These are phyloP conservation scores for Monosporozyma unispora DNA, from an alignment of 805 yeast genomes.

Conservation along the genomic window DNA sequence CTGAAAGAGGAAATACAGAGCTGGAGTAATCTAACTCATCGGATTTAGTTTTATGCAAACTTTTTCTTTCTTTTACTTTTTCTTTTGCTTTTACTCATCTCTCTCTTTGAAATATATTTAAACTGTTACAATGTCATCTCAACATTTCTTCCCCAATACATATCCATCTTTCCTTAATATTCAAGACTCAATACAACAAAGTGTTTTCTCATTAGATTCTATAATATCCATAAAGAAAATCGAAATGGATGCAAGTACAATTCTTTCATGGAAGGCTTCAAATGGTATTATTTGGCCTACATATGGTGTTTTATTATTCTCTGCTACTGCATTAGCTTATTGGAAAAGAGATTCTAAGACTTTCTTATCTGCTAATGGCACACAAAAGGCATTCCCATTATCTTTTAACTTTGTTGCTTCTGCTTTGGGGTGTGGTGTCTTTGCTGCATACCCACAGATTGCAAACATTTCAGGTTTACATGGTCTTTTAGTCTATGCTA, in stretches of 20 bases:
- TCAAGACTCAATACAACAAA: background rate
- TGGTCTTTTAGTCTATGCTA: conserved; percentile 72
- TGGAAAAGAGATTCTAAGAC: conserved; percentile 41
- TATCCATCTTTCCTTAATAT: too few species aligned
- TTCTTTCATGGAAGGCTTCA: conserved; percentile 20
- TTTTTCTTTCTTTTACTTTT: too few species aligned
- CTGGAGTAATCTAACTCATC: too few species aligned
- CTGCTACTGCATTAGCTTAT: conserved; percentile 56
- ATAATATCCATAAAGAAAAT: background rate
- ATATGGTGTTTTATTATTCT: conserved; percentile 43
- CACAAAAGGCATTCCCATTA: conserved; percentile 71
- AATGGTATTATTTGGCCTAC: conserved; percentile 58
- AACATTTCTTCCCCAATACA: too few species aligned
- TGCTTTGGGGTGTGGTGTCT: conserved; percentile 86
- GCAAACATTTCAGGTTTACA: conserved; percentile 82
- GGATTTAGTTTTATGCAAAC: too few species aligned
- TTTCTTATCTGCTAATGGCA: conserved; percentile 70
- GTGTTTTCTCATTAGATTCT: background rate
- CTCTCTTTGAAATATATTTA: too few species aligned
- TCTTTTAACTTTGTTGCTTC: conserved; percentile 86
- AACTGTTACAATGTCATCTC: too few species aligned
- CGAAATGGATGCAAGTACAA: conserved; percentile 1
- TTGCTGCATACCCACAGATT: conserved; percentile 78
- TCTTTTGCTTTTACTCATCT: too few species aligned
- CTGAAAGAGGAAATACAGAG: too few species aligned